Base-by-base conservation (phyloP, 495 filamentous ascomycete genomes). In the Penicillium crystallinum region DNA sequence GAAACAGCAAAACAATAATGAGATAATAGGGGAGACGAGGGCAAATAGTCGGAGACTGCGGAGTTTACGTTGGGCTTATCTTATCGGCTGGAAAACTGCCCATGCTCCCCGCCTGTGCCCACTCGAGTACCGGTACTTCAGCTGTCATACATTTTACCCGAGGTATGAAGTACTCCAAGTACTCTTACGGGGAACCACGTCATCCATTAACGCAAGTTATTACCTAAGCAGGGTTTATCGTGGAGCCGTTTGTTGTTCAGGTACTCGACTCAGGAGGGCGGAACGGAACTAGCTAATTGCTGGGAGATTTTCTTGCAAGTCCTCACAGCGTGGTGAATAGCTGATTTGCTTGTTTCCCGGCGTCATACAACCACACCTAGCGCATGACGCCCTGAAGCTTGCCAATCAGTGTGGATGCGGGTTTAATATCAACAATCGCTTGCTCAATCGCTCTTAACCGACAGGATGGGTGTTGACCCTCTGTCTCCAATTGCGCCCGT, bases 401-500 rank as follows among this genome's bases (percentile, higher is more conserved):
- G 46, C 50, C 12, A 48, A 40, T 45, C 61, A 44, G 56, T 57
- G 58, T 70, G 66, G 57, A 65, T 69, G 68, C 69, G 65, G 66
- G 59, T 59, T 58, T 65, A 57, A 67, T 55, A 57, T 62, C 54
- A 53, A 59, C 58, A 57, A 63, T 58, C 66, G 61, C 49, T 53
- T 69, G 58, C 58, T 56, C 46, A 48, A 57, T 54, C 47, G 49
- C 46, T 54, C 51, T 59, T 59, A 62, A 52, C 70, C 66, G 76
- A 77, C 72, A 86, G 62, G 54, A 95, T 96, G 91, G 82, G 79
- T 61, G 79, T 89, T 61, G 92, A 96, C 69, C 82, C 87, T 59
- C 81, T 96, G 60, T 87, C 91, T 57, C 90, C 90, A 59, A 80
- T 90, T 71, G 86, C 91, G 63, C 91, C 95, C 54, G 91, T 89